A percentile compares a stretch with the other conserved stretches of the same genome.
phyloP scores from a whole-genome alignment of 768 basidiomycete genomes.

The Mrakia hoshinonis region DNA sequence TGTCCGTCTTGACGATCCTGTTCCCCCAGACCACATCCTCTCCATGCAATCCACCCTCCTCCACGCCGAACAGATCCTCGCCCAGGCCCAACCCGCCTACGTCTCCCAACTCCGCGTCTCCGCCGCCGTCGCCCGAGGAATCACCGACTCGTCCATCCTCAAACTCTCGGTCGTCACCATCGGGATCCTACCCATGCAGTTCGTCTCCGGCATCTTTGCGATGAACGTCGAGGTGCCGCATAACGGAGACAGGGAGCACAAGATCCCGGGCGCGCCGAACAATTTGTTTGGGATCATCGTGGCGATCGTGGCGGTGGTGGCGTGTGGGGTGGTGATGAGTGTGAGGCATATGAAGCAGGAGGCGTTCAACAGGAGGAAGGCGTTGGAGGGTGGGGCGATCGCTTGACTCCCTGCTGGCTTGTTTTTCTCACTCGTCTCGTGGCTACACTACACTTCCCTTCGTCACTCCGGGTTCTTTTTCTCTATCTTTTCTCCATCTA shows the following conservation, averaged over 20 bases:
- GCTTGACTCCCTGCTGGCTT: too few species aligned
- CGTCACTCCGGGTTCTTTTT: not conserved
- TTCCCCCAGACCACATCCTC: constrained; percentile 68
- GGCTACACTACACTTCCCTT: too few species aligned
- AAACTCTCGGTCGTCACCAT: constrained; percentile 60
- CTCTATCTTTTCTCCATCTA: not conserved
- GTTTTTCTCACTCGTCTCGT: too few species aligned
- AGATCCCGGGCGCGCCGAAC: constrained; percentile 41
- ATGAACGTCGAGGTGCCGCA: constrained; percentile 58
- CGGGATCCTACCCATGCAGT: constrained; percentile 57
- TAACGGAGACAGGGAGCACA: constrained; percentile 44
- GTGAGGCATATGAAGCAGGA: constrained; percentile 16
- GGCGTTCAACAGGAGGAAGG: not conserved
- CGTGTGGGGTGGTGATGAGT: not conserved
- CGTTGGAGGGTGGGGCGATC: not conserved
- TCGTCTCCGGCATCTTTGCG: constrained; percentile 50
- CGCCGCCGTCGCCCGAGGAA: constrained; percentile 53
- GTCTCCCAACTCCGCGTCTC: constrained; percentile 63
- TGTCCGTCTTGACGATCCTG: not conserved
- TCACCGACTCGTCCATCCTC: constrained; percentile 59
- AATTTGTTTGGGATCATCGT: constrained; percentile 55
- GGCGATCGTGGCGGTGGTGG: constrained; percentile 30
- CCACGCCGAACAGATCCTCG: constrained; percentile 80
- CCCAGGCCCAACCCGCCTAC: constrained; percentile 79
- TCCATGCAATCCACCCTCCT: constrained; percentile 72